phyloP scores from a whole-genome alignment of 768 basidiomycete genomes.

The Leccinum ochraceum region DNA sequence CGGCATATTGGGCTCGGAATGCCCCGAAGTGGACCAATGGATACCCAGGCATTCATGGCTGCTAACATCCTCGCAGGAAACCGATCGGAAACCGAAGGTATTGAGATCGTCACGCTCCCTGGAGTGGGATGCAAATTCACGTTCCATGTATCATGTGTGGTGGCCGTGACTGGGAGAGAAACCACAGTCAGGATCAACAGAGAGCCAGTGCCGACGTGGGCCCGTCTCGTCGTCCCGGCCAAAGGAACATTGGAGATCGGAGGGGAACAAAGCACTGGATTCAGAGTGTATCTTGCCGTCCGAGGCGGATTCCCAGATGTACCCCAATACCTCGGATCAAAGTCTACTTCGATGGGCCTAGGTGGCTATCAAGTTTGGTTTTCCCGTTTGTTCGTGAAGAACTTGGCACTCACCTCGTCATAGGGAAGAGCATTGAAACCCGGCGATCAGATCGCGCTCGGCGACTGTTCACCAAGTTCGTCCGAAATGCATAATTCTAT shows the following conservation, averaged over 20 bases:
- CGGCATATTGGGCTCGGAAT: constrained; percentile 56
- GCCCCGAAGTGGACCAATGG: constrained; percentile 67
- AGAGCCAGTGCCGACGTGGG: constrained; percentile 46
- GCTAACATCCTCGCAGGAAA: constrained; percentile 66
- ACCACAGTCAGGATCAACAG: constrained; percentile 46
- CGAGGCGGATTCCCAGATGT: constrained; percentile 61
- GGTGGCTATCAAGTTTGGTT: constrained; percentile 51
- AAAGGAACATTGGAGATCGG: constrained; percentile 45
- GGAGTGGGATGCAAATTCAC: constrained; percentile 44
- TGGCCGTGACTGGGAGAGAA: constrained; percentile 57
- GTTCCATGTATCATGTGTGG: constrained; percentile 50
- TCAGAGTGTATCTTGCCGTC: constrained; percentile 56
- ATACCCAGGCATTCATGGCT: constrained; percentile 51
- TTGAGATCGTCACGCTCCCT: constrained; percentile 55
- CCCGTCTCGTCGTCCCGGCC: constrained; percentile 44
- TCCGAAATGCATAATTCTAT: constrained; percentile 13
- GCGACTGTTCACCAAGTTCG: constrained; percentile 26
- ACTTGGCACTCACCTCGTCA: constrained; percentile 6
- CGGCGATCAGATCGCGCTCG: constrained; percentile 53
- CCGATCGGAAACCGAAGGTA: constrained; percentile 44
- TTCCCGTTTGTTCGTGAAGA: not conserved
- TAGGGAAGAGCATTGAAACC: constrained; percentile 52
- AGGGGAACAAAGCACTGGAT: constrained; percentile 37
- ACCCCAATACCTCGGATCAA: constrained; percentile 59
- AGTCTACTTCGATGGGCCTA: constrained; percentile 62